These are phyloP conservation scores for Haemoproteus tartakovskyi DNA, from an alignment of 169 alveolate species.

Conservation along the genomic window DNA sequence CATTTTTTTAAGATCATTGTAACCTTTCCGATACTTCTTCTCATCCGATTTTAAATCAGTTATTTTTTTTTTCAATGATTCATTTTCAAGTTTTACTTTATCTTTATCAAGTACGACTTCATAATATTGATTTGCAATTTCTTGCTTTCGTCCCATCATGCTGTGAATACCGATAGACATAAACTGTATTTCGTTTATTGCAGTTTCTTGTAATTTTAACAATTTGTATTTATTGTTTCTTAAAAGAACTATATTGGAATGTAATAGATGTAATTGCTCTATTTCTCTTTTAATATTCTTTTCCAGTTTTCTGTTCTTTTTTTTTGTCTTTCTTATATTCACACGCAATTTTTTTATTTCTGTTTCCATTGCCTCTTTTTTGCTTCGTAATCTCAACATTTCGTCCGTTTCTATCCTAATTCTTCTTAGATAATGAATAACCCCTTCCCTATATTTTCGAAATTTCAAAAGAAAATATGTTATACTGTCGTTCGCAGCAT, in stretches of 20 bases:
- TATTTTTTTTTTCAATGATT: slow-evolving; percentile 32
- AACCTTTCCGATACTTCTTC: slow-evolving; percentile 12
- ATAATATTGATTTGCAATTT: slow-evolving; percentile 6
- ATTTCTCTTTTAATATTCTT: slow-evolving; percentile 15
- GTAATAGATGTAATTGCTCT: slow-evolving; percentile 7
- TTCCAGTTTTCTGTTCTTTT: slow-evolving; percentile 8
- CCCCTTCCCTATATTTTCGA: slow-evolving; percentile 49
- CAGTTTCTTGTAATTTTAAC: slow-evolving; percentile 22
- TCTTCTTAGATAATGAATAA: slow-evolving; percentile 16
- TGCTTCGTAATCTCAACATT: slow-evolving; percentile 16
- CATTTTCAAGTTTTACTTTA: slow-evolving; percentile 54
- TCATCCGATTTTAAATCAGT: slow-evolving; percentile 18
- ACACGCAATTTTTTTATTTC: slow-evolving; percentile 48
- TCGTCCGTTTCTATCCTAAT: slow-evolving; percentile 7
- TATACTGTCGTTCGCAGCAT: too few species aligned
- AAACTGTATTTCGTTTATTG: slow-evolving; percentile 26
- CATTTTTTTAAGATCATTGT: slow-evolving; percentile 29
- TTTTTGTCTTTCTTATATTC: slow-evolving; percentile 3
- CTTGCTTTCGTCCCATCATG: slow-evolving; percentile 11
- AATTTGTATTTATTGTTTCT: slow-evolving; percentile 24
- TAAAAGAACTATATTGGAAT: slow-evolving; percentile 15
- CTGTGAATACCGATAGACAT: slow-evolving; percentile 26
- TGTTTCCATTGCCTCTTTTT: slow-evolving; percentile 17
- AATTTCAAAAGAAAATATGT: too few species aligned
- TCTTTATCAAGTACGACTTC: slow-evolving; percentile 15